phyloP scores from a whole-genome alignment of 345 rosid species.

The Arabis alpina region DNA sequence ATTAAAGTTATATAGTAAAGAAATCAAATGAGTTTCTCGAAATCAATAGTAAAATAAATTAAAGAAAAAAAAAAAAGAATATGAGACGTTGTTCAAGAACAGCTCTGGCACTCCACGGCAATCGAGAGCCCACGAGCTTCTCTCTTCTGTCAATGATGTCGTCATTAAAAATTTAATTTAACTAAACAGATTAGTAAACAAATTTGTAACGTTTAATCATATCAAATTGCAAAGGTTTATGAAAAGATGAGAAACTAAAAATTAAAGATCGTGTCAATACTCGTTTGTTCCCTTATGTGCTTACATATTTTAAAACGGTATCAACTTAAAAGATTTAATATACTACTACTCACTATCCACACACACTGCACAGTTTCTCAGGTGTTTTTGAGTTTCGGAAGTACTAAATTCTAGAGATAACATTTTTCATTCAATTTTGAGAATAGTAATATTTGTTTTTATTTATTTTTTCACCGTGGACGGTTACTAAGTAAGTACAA shows the following conservation, averaged over 20 bases:
- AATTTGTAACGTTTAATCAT: constrained; percentile 16
- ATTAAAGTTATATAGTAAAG: constrained; percentile 1
- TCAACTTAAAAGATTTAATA: constrained; percentile 15
- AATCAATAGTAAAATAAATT: not conserved
- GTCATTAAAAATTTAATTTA: constrained; percentile 39
- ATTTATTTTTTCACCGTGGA: constrained; percentile 35
- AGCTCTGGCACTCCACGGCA: constrained; percentile 45
- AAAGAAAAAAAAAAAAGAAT: constrained; percentile 34
- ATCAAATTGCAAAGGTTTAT: constrained; percentile 8
- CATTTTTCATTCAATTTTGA: not conserved
- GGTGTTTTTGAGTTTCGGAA: constrained; percentile 41
- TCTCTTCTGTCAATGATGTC: constrained; percentile 46
- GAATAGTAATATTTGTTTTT: constrained; percentile 10
- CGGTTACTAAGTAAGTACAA: constrained; percentile 39
- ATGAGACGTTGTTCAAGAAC: constrained; percentile 55
- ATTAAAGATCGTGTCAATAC: constrained; percentile 38
- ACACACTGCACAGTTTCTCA: constrained; percentile 39
- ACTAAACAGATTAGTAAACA: constrained; percentile 1
- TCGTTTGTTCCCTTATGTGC: constrained; percentile 39
- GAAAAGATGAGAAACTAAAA: constrained; percentile 40
- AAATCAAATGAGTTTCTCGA: constrained; percentile 9
- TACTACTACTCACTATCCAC: constrained; percentile 16
- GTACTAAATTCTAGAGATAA: constrained; percentile 31
- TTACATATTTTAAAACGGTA: constrained; percentile 31
- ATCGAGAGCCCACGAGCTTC: constrained; percentile 73